Evolutionary conservation across 202 grass and related monocot genomes (phyloP).

Genomic region (Tripidium arundinaceum): DNA sequence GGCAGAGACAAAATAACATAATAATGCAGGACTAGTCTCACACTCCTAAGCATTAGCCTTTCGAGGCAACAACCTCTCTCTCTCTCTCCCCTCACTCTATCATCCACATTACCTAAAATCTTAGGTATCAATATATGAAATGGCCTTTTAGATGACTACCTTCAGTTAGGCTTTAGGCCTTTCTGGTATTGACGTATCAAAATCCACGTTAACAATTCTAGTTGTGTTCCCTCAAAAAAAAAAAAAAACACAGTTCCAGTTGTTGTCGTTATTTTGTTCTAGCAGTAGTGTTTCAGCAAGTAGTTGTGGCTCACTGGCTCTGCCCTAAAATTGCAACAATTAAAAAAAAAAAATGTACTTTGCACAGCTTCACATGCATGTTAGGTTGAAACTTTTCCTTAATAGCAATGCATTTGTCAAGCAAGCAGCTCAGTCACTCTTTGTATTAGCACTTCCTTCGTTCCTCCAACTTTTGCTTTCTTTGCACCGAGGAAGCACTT

Average conservation of each 20-base stretch:
- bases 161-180: background rate
- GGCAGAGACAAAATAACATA: background rate
- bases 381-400: background rate
- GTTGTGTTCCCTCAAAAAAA: background rate
- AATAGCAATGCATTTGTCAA: constrained; percentile 29
- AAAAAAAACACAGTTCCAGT: too few relatives aligned
- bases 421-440: constrained; percentile 55
- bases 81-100: background rate
- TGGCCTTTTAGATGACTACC: too few relatives aligned
- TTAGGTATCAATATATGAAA: too few relatives aligned
- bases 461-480: constrained; percentile 74
- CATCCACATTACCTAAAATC: background rate
- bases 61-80: too few relatives aligned
- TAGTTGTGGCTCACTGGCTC: background rate
- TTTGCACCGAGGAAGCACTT: constrained; percentile 68
- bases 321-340: background rate
- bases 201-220: background rate
- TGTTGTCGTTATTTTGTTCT: background rate
- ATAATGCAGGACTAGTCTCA: background rate
- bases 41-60: too few relatives aligned
- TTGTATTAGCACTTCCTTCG: constrained; percentile 66
- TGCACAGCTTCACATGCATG: background rate
- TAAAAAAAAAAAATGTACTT: background rate
- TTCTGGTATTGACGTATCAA: background rate
- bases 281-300: background rate